phyloP scores from a whole-genome alignment of 75 land plant genomes.

The Sequoiadendron giganteum region DNA sequence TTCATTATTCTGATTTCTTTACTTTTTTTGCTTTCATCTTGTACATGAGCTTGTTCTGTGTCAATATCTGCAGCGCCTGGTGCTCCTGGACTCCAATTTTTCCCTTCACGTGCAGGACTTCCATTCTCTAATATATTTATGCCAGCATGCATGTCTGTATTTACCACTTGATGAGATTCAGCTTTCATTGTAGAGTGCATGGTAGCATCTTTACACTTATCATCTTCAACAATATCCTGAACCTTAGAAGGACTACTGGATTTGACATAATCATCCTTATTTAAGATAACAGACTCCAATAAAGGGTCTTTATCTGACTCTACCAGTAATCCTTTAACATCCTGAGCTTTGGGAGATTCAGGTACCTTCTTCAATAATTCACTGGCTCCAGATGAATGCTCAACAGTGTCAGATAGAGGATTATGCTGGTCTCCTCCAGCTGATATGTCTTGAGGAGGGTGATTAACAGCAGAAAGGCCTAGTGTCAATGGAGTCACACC shows the following conservation, averaged over 20 bases:
- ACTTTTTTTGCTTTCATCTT: constrained; percentile 41
- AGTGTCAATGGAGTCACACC: constrained; percentile 27
- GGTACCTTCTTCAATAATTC: background rate
- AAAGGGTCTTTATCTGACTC: background rate
- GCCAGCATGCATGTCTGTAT: background rate
- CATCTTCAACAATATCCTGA: background rate
- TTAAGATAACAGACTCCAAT: background rate
- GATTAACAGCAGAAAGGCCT: constrained; percentile 22
- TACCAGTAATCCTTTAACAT: constrained; percentile 2
- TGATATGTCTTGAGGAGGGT: constrained; percentile 8
- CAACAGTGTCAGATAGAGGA: constrained; percentile 17
- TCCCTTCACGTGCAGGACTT: constrained; percentile 4
- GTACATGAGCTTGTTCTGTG: constrained; percentile 21
- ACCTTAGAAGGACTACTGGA: background rate
- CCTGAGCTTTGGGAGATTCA: background rate
- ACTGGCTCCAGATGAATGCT: background rate
- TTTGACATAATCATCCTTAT: background rate
- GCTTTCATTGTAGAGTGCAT: background rate
- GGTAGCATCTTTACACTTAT: background rate
- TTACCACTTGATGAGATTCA: background rate
- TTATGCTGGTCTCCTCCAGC: constrained; percentile 16
- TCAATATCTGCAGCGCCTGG: constrained; percentile 17
- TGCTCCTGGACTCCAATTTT: constrained; percentile 10
- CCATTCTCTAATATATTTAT: background rate
- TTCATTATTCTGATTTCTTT: constrained; percentile 66